Percentiles rank a stretch among this genome's conserved stretches.
Conservation (phyloP, 1,139 yeast species). For the Blastobotrys persicus region DNA sequence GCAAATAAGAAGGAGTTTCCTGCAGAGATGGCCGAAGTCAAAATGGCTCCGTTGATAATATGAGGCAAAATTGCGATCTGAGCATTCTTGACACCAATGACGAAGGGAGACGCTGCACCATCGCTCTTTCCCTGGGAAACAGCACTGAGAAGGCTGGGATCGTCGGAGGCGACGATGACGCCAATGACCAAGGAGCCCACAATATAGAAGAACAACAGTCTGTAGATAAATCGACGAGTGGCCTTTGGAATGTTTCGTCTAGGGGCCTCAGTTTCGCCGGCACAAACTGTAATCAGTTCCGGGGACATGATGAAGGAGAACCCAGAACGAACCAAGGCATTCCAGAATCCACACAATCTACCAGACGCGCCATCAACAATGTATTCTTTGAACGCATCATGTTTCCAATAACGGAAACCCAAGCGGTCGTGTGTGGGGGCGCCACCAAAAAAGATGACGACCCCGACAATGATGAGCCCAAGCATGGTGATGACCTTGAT, state of each 20-base stretch:
- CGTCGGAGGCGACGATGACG: constrained; percentile 46
- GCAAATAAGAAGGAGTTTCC: constrained; percentile 58
- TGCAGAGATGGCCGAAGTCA: constrained; percentile 52
- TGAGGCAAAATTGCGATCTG: constrained; percentile 44
- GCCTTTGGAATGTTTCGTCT: constrained; percentile 40
- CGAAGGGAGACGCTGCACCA: constrained; percentile 54
- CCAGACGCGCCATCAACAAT: constrained; percentile 47
- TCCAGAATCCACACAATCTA: constrained; percentile 63
- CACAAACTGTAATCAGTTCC: constrained; percentile 49
- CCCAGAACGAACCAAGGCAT: constrained; percentile 59
- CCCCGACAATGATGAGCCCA: constrained; percentile 48
- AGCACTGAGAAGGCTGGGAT: constrained; percentile 43
- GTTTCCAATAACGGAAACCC: constrained; percentile 22
- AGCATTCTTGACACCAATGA: constrained; percentile 53
- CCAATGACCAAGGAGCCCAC: constrained; percentile 49
- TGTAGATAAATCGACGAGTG: constrained; percentile 40
- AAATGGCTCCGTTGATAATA: constrained; percentile 50
- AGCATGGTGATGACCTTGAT: constrained; percentile 47
- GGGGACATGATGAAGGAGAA: constrained; percentile 60
- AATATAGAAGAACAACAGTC: constrained; percentile 40
- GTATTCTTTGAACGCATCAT: constrained; percentile 31
- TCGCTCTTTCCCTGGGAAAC: constrained; percentile 34
- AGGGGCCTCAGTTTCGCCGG: constrained; percentile 51
- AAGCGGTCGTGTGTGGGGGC: constrained; percentile 30
- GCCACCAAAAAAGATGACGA: constrained; percentile 49